Conservation (phyloP, 73 alveolate genomes). For the Tetrahymena borealis region DNA sequence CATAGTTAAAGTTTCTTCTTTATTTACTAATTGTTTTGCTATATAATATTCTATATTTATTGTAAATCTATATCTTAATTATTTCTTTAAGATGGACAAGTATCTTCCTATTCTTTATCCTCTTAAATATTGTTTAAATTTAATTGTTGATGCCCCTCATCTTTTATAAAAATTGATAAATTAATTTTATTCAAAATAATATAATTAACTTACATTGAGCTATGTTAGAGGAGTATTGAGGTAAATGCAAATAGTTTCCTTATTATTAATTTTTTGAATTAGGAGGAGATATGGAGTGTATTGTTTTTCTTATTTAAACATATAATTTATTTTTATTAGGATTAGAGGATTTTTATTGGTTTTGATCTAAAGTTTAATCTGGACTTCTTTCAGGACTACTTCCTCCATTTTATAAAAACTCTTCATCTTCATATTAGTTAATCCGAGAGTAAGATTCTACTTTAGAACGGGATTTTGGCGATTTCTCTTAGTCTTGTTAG, state of each 20-base stretch:
- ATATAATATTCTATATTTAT: not conserved
- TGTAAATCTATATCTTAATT: not conserved
- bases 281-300: not conserved
- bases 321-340: not conserved
- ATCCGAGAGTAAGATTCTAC: too few relatives aligned
- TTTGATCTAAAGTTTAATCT: not conserved
- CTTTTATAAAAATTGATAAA: not conserved
- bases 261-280: not conserved
- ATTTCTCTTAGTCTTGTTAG: not conserved
- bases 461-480: not conserved
- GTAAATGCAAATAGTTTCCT: not conserved
- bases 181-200: not conserved
- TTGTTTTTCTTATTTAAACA: not conserved
- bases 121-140: not conserved
- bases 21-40: not conserved
- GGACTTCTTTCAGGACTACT: not conserved
- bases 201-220: not conserved
- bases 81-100: not conserved
- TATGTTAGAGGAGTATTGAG: not conserved
- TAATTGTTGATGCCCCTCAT: not conserved
- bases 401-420: too few relatives aligned
- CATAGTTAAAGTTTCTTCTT: not conserved
- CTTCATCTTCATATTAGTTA: too few relatives aligned
- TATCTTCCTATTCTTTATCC: not conserved
- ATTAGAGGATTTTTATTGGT: not conserved